Evolutionary conservation across 139 green algal species (phyloP).

Genomic region (Chlamydomonas asymmetrica): DNA sequence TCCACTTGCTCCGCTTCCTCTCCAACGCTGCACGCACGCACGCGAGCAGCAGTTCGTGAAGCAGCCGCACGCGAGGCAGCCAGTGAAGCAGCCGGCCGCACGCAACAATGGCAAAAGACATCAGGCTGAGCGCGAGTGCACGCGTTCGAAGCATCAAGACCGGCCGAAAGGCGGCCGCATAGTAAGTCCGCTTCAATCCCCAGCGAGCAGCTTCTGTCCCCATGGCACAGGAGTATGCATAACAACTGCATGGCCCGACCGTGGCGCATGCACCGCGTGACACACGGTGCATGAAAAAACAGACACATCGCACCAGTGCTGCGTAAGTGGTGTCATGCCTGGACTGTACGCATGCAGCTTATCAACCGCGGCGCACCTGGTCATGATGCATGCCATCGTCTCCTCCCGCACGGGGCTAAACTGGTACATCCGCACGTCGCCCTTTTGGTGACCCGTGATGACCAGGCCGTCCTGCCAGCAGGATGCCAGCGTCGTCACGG

Average conservation of each 20-base stretch:
- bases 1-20: background rate
- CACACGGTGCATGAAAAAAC: background rate
- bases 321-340: too few species aligned
- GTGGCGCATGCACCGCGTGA: too few species aligned
- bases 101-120: background rate
- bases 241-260: too few species aligned
- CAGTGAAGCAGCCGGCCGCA: background rate
- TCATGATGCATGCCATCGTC: constrained; percentile 7
- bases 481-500: constrained; percentile 36
- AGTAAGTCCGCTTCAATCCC: background rate
- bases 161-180: background rate
- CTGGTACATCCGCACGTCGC: constrained; percentile 45
- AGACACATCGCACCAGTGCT: background rate
- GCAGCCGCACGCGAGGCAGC: background rate
- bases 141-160: background rate
- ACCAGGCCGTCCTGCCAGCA: constrained; percentile 48
- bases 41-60: background rate
- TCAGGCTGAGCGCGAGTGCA: background rate
- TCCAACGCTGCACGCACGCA: constrained; percentile 11
- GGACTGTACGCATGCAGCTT: too few species aligned
- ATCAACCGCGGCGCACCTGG: too few species aligned
- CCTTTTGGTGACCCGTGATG: constrained; percentile 32
- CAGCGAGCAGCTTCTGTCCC: background rate
- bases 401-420: constrained; percentile 29
- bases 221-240: background rate